Evolutionary conservation across 495 filamentous ascomycete genomes (phyloP).

Genomic region (Penicillium longicatenatum): DNA sequence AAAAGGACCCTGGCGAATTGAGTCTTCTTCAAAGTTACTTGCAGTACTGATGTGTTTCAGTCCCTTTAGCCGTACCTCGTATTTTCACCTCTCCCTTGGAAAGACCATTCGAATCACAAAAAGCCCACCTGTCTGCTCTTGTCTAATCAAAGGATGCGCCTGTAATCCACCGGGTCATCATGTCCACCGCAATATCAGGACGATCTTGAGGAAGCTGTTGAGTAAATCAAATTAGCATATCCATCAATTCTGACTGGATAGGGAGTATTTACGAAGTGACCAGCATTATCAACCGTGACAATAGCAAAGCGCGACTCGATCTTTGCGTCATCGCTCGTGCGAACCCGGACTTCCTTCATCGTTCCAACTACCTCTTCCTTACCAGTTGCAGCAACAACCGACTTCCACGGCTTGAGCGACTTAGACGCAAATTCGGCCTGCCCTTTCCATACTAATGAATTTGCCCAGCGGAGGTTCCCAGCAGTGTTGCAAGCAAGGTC

Average conservation of each 20-base stretch:
- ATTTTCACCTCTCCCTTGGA: too few relatives aligned
- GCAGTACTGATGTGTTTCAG: too few relatives aligned
- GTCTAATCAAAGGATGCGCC: constrained; percentile 22
- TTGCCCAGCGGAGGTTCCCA: constrained; percentile 42
- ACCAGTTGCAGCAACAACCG: constrained; percentile 22
- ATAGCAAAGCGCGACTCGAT: constrained; percentile 27
- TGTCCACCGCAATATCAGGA: constrained; percentile 37
- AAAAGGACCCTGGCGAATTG: too few relatives aligned
- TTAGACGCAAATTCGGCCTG: constrained; percentile 44
- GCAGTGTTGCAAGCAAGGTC: constrained; percentile 51
- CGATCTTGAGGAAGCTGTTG: constrained; percentile 37
- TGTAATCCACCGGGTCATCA: constrained; percentile 37
- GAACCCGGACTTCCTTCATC: constrained; percentile 25
- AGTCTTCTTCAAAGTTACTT: too few relatives aligned
- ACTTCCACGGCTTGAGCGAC: constrained; percentile 36
- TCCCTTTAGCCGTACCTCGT: too few relatives aligned
- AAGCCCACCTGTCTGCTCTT: not conserved
- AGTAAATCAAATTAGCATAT: constrained; percentile 6
- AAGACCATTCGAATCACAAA: too few relatives aligned
- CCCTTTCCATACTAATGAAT: constrained; percentile 44
- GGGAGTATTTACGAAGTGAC: constrained; percentile 28
- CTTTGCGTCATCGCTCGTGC: constrained; percentile 2
- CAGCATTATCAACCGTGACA: constrained; percentile 30
- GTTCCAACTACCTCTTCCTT: constrained; percentile 19
- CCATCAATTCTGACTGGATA: not conserved